Percentiles rank a stretch among this genome's conserved stretches.
These are phyloP conservation scores for Suhomyces chickasaworum DNA, from an alignment of 1,139 yeast genomes.

Conservation along the genomic window DNA sequence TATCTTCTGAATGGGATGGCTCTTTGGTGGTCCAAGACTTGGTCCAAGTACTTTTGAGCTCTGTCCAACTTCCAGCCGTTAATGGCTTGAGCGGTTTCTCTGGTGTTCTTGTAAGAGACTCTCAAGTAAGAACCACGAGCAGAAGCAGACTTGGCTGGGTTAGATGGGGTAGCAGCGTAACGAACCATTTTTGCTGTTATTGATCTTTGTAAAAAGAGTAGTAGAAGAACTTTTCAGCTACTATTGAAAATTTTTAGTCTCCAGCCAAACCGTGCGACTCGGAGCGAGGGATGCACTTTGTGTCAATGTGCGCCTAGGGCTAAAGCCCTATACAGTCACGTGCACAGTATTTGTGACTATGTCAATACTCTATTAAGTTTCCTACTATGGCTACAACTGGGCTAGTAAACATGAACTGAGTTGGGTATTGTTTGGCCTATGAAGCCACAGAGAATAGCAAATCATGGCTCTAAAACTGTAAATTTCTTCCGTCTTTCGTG, in stretches of 20 bases:
- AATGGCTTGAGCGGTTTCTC: slow-evolving; percentile 98
- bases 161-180: slow-evolving; percentile 98
- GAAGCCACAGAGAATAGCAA: no score
- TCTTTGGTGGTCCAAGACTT: slow-evolving; percentile 97
- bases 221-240: slow-evolving; percentile 14
- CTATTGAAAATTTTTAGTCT: slow-evolving; percentile 14
- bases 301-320: slow-evolving; percentile 10
- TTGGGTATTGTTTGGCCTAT: no score
- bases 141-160: slow-evolving; percentile 99
- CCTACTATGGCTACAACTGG: no score
- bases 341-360: background rate
- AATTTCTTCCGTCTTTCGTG: no score
- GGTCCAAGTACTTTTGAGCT: slow-evolving; percentile 95
- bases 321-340: slow-evolving; percentile 12
- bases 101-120: slow-evolving; percentile 99
- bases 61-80: slow-evolving; percentile 96
- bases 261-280: slow-evolving; percentile 14
- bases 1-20: slow-evolving; percentile 99
- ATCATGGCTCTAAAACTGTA: no score
- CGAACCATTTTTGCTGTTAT: slow-evolving; percentile 50
- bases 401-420: no score
- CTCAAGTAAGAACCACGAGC: slow-evolving; percentile 99
- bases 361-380: no score
- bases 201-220: slow-evolving; percentile 14
- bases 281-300: slow-evolving; percentile 6